phyloP scores from a whole-genome alignment of 768 basidiomycete species.

The Harrya chromipes region DNA sequence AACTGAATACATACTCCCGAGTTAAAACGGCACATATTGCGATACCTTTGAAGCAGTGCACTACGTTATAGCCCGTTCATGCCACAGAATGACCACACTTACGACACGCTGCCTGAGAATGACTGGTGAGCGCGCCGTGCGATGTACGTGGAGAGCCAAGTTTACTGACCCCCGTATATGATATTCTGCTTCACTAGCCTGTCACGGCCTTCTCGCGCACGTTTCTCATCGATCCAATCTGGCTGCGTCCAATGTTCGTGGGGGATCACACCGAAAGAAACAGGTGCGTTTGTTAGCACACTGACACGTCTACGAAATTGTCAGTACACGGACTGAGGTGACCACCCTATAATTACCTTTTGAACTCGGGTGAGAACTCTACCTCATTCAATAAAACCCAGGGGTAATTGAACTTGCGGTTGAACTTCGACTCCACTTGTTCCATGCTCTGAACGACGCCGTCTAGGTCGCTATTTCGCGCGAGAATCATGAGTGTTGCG shows the following conservation, averaged over 20 bases:
- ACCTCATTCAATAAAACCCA: conserved; percentile 66
- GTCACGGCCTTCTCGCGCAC: conserved; percentile 49
- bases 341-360: conserved; percentile 27
- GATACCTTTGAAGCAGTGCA: conserved; percentile 39
- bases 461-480: conserved; percentile 44
- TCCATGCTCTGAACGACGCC: conserved; percentile 48
- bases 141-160: background rate
- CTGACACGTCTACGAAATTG: conserved; percentile 30
- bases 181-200: conserved; percentile 48
- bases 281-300: conserved; percentile 39
- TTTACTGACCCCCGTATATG: conserved; percentile 46
- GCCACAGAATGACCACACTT: conserved; percentile 13
- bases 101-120: conserved; percentile 43
- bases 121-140: background rate
- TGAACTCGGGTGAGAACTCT: conserved; percentile 54
- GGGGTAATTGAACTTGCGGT: conserved; percentile 55
- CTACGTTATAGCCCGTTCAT: background rate
- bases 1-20: conserved; percentile 48
- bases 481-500: conserved; percentile 57
- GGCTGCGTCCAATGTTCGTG: conserved; percentile 69
- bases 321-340: background rate
- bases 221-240: conserved; percentile 66
- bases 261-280: conserved; percentile 57
- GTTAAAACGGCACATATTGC: conserved; percentile 79
- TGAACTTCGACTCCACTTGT: conserved; percentile 57